Evolutionary conservation across 1,284 basidiomycete genomes (phyloP).

Genomic region (Flammula alnicola): DNA sequence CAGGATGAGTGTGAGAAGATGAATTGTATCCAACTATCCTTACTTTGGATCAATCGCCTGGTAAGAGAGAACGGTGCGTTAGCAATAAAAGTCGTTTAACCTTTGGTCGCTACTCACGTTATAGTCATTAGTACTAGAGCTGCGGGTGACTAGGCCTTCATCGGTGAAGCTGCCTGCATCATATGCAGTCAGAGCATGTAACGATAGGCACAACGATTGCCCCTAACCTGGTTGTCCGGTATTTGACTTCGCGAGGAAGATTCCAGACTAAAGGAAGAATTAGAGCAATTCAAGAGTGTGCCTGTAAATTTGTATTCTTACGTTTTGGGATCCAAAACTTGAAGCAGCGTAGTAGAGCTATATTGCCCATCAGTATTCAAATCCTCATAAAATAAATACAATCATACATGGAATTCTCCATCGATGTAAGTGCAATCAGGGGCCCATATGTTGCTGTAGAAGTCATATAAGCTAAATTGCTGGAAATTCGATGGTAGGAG

Average conservation of each 20-base stretch:
- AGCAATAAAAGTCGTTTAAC: no score
- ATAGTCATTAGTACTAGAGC: constrained; percentile 43
- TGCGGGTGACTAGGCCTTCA: constrained; percentile 53
- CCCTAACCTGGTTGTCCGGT: constrained; percentile 45
- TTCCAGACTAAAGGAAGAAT: constrained; percentile 42
- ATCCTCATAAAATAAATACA: no score
- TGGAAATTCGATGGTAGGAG: background rate
- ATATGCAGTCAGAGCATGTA: background rate
- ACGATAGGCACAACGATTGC: background rate
- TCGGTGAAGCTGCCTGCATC: constrained; percentile 47
- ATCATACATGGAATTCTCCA: constrained; percentile 48
- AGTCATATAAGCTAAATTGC: background rate
- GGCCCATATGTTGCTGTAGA: constrained; percentile 49
- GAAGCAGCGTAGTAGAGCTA: constrained; percentile 52
- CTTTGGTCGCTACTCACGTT: no score
- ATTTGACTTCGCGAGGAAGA: constrained; percentile 54
- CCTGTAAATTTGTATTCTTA: constrained; percentile 24
- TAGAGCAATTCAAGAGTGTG: background rate
- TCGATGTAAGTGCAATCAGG: constrained; percentile 54
- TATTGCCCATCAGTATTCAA: background rate
- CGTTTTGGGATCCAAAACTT: constrained; percentile 53
- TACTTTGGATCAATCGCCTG: constrained; percentile 64
- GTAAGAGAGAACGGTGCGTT: no score
- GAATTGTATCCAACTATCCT: no score
- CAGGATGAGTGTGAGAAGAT: background rate